These are phyloP conservation scores for Lasiodiplodia sp. DNA, from an alignment of 2,329 filamentous ascomycete genomes.

Conservation along the genomic window DNA sequence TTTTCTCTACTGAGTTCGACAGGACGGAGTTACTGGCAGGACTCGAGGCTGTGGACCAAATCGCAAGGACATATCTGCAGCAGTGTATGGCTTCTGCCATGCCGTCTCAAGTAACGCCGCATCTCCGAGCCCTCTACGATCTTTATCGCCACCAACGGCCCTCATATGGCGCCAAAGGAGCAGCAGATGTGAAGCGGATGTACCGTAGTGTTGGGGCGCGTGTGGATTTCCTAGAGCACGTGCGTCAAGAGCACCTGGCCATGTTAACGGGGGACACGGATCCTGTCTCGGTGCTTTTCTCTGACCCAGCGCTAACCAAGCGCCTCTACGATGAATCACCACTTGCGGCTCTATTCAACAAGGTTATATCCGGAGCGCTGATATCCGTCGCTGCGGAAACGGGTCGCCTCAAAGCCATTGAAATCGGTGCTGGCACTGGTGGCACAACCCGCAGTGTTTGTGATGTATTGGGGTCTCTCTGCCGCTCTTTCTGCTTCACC, in stretches of 20 bases:
- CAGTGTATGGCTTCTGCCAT: neutral
- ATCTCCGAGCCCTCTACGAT: neutral
- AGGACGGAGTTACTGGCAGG: neutral
- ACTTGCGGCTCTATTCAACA: neutral
- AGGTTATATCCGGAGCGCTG: neutral
- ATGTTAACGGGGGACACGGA: neutral
- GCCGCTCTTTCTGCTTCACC: slow-evolving; percentile 31
- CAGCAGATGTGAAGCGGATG: neutral
- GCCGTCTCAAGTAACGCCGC: neutral
- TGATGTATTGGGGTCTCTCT: neutral
- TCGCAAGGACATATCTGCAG: neutral
- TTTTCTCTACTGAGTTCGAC: neutral
- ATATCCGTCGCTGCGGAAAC: neutral
- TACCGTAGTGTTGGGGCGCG: neutral
- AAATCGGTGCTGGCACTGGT: neutral
- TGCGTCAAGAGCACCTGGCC: neutral
- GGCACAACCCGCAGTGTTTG: neutral
- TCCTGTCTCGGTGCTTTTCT: neutral
- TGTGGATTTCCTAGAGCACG: neutral
- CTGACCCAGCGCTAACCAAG: neutral
- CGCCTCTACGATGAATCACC: neutral
- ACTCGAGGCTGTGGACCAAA: too few species aligned
- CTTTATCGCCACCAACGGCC: neutral
- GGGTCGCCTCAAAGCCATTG: neutral
- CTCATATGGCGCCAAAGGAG: too few species aligned